Base-by-base conservation (phyloP, 2,329 filamentous ascomycete genomes). In the Clarireedia hainanense region DNA sequence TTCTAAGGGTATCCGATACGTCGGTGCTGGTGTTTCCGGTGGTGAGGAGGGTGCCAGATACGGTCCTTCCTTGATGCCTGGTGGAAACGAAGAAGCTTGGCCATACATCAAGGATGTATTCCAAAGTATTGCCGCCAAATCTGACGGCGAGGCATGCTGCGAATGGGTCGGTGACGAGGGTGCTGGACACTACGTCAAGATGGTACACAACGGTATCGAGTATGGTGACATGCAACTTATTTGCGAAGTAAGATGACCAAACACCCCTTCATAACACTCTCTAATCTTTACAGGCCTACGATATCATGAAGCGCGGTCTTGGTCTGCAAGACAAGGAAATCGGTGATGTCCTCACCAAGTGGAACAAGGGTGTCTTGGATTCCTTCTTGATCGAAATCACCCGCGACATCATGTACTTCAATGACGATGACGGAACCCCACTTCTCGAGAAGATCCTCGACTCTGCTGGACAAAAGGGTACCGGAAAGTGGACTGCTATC, bases 141-240 rank as follows among this genome's bases (percentile, higher is more conserved):
- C 89, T 75, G 92, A 96, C 70, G 86, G 86, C 69, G 94, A 99
- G 83, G 79, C 94, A 64, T 99, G 94, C 85, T 99, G 94, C 73
- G 94, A 99, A 77, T 99, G 94, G 94, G 94, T 99, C 69, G 94
- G 94, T 79, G 94, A 97, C 77, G 91, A 97, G 76, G 94, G 94
- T 84, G 89, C 94, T 77, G 94, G 94, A 69, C 94, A 99, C 86
- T 99, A 96, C 82, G 92, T 99, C 81, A 99, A 99, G 89, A 99
- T 99, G 94, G 94, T 99, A 63, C 94, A 99, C 87, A 99, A 99
- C 79, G 94, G 94, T 83, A 99, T 99, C 69, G 94, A 99, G 80
- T 99, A 99, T 74, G 94, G 94, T 85, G 94, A 99, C 80, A 99
- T 99, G 94, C 94, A 99, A 82, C 83, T 99, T 71, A 99, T 99